Conservation (phyloP, 805 yeast species). For the Nematodospora valgi region DNA sequence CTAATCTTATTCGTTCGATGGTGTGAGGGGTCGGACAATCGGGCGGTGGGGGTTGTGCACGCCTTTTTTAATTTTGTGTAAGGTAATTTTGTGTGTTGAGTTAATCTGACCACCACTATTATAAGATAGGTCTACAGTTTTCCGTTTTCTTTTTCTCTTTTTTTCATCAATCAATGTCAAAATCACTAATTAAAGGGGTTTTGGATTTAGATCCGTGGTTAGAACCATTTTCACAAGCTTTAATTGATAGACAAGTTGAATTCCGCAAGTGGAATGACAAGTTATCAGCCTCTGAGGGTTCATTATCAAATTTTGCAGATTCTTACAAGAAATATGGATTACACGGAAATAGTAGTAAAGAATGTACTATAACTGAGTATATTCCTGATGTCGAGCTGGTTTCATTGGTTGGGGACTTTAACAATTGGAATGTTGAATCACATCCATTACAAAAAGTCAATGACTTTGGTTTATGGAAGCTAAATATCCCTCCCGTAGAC, state of each 20-base stretch:
- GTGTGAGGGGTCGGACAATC: background rate
- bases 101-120: no score
- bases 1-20: background rate
- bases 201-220: constrained; percentile 81
- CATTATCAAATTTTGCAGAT: constrained; percentile 62
- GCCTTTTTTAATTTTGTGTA: background rate
- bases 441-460: constrained; percentile 55
- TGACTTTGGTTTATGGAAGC: constrained; percentile 67
- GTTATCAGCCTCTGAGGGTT: constrained; percentile 55
- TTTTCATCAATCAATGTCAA: constrained; percentile 4
- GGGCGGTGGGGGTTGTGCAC: background rate
- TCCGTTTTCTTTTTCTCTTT: background rate
- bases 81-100: background rate
- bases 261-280: constrained; percentile 62
- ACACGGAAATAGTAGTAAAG: constrained; percentile 52
- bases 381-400: constrained; percentile 84
- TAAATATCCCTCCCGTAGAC: constrained; percentile 56
- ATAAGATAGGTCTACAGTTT: background rate
- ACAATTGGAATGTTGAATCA: constrained; percentile 64
- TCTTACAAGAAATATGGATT: constrained; percentile 78
- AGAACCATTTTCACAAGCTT: constrained; percentile 67
- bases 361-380: constrained; percentile 73
- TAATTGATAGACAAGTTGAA: constrained; percentile 62
- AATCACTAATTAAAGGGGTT: constrained; percentile 47
- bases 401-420: constrained; percentile 87